Percentiles rank a stretch among this genome's conserved stretches.
Evolutionary conservation across 805 yeast species (phyloP).

Genomic region (Sporopachydermia quercuum): DNA sequence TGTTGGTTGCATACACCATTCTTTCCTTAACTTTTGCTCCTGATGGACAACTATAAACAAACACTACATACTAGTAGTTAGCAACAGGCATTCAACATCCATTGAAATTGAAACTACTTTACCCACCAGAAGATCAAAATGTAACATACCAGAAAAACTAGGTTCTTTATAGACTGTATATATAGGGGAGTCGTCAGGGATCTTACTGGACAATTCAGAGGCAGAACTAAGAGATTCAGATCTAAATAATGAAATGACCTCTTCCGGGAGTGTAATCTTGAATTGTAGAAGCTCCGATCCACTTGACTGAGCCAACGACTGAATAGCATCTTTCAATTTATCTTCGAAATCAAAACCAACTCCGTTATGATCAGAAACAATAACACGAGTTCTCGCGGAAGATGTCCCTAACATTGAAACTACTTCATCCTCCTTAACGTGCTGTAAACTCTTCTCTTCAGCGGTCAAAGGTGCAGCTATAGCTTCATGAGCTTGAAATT

Average conservation of each 20-base stretch:
- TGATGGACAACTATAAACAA: constrained; percentile 81
- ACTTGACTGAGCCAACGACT: neutral
- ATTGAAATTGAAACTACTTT: neutral
- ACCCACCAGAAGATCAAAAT: too few relatives aligned
- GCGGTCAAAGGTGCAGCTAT: constrained; percentile 36
- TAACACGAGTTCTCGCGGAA: constrained; percentile 12
- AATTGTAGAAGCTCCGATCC: neutral
- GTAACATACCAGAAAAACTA: neutral
- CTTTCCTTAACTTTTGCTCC: constrained; percentile 81
- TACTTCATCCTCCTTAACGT: constrained; percentile 29
- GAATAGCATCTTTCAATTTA: neutral
- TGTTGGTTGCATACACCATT: constrained; percentile 83
- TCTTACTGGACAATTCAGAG: neutral
- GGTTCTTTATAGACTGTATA: neutral
- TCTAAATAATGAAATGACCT: neutral
- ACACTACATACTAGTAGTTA: constrained; percentile 18
- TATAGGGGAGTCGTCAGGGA: neutral
- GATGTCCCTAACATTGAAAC: constrained; percentile 20
- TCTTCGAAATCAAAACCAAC: neutral
- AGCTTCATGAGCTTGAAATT: constrained; percentile 21
- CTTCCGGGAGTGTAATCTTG: neutral
- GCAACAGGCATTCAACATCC: too few relatives aligned
- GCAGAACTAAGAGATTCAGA: neutral
- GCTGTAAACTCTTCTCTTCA: constrained; percentile 38
- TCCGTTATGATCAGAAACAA: neutral